phyloP scores from a whole-genome alignment of 345 rosid genomes.

The Xanthoceras sorbifolium region DNA sequence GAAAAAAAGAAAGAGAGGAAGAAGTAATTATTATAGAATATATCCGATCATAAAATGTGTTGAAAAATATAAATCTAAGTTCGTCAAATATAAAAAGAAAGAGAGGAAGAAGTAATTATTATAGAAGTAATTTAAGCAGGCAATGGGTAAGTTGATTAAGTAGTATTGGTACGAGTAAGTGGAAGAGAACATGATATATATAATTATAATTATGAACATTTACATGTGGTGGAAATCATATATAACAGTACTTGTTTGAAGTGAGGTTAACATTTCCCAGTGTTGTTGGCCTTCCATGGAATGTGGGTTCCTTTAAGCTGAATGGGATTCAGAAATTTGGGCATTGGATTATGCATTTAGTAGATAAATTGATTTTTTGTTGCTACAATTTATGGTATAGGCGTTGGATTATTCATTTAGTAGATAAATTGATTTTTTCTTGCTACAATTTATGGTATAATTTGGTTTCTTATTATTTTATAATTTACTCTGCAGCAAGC shows the following conservation, averaged over 20 bases:
- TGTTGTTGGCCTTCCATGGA: background rate
- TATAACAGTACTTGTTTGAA: background rate
- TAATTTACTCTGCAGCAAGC: constrained; percentile 56
- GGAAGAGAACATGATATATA: background rate
- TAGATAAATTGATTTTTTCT: background rate
- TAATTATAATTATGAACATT: background rate
- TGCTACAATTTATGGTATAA: background rate
- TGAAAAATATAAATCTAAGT: background rate
- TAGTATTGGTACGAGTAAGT: background rate
- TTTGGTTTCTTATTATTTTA: background rate
- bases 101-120: too few relatives aligned
- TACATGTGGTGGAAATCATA: background rate
- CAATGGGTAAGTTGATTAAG: background rate
- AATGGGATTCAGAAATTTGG: background rate
- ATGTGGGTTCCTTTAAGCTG: constrained; percentile 1
- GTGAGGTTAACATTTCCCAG: background rate
- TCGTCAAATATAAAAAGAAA: too few relatives aligned
- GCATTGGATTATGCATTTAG: background rate
- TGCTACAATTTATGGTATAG: background rate
- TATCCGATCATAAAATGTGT: background rate
- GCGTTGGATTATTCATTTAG: background rate
- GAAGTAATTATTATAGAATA: too few relatives aligned
- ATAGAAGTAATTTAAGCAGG: too few relatives aligned
- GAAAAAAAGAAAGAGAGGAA: too few relatives aligned
- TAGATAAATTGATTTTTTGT: background rate